These are phyloP conservation scores for Suillus luteus DNA, from an alignment of 768 basidiomycete species.

Conservation along the genomic window DNA sequence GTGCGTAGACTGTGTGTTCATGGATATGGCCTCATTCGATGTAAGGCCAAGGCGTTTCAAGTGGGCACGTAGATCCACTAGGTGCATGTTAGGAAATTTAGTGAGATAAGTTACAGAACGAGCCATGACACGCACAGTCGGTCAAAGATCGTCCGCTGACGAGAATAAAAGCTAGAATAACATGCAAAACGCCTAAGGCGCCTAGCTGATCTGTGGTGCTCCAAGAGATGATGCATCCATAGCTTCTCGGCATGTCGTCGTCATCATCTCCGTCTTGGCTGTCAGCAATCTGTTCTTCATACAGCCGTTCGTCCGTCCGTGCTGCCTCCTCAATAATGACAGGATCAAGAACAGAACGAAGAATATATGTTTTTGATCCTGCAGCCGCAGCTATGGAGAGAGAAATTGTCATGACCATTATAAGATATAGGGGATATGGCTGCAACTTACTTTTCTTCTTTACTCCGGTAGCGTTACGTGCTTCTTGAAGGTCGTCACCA, in stretches of 20 bases:
- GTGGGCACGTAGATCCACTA: slow-evolving; percentile 73
- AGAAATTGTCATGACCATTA: neutral
- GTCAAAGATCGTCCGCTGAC: slow-evolving; percentile 72
- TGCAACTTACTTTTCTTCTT: slow-evolving; percentile 63
- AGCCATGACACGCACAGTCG: slow-evolving; percentile 55
- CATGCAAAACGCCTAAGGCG: slow-evolving; percentile 72
- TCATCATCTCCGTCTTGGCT: slow-evolving; percentile 51
- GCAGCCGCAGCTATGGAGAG: slow-evolving; percentile 45
- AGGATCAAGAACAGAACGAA: slow-evolving; percentile 72
- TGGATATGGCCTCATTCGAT: slow-evolving; percentile 47
- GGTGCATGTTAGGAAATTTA: neutral
- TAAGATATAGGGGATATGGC: slow-evolving; percentile 4
- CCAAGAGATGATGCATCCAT: slow-evolving; percentile 78
- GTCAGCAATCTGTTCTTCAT: slow-evolving; percentile 52
- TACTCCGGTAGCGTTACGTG: slow-evolving; percentile 51
- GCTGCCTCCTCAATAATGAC: slow-evolving; percentile 63
- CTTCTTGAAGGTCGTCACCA: slow-evolving; percentile 49
- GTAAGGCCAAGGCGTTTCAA: slow-evolving; percentile 71
- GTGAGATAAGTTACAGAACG: neutral
- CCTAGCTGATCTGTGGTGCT: slow-evolving; percentile 67
- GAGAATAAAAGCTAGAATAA: slow-evolving; percentile 83
- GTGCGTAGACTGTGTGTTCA: slow-evolving; percentile 51
- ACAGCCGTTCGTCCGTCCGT: slow-evolving; percentile 44
- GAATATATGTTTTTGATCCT: slow-evolving; percentile 79
- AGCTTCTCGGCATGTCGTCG: slow-evolving; percentile 50